Evolutionary conservation across 768 basidiomycete species (phyloP), one percentile per base, ranked within the genome.

Genomic region (Tylopilus rubrobrunneus): DNA sequence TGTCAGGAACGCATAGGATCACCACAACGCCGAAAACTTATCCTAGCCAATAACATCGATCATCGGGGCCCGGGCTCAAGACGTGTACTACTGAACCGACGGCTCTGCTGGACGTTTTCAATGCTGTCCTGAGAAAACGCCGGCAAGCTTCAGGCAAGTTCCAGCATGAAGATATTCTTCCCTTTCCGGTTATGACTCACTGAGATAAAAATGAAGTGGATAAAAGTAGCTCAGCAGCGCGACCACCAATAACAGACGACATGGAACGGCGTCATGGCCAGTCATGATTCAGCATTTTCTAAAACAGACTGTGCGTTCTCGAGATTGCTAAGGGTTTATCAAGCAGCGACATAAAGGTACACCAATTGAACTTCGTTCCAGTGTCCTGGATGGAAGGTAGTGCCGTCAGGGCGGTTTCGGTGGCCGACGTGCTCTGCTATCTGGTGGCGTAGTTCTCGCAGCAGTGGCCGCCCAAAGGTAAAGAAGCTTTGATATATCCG

Each of bases 301-400:
- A 41, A 56, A 55, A 56, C 25, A 27, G 41, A 44, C 40, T 36
- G 43, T 34, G 43, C 45, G 31, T 62, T 65, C 56, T 39, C 23
- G 33, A 34, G 39, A 44, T 64, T 53, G 41, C 49, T 33, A 41
- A 57, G 45, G 31, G 21, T 41, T 53, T 27, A 42, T 51, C 48
- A 44, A 39, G 47, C 46, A 36, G 33, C 6, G 12, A 37, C 29
- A 27, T 4, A 25, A 19, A 27, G n/a, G 23, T 36, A 33, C 41
- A 12, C 29, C 25, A 27, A 53, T 37, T 45, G 31, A 40, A 28
- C 49, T 14, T 49, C 33, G 39, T 46, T 23, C 28, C 27, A 4
- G 25, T 25, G 25, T 25, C 25, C 25, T 25, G 25, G 25, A 37
- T 36, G 34, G 34, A 36, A 36, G 34, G 14, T 12, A 15, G 14